Percentiles rank a stretch among this genome's conserved stretches.
Evolutionary conservation across 2,329 filamentous ascomycete species (phyloP).

Genomic region (Exophiala spinifera): DNA sequence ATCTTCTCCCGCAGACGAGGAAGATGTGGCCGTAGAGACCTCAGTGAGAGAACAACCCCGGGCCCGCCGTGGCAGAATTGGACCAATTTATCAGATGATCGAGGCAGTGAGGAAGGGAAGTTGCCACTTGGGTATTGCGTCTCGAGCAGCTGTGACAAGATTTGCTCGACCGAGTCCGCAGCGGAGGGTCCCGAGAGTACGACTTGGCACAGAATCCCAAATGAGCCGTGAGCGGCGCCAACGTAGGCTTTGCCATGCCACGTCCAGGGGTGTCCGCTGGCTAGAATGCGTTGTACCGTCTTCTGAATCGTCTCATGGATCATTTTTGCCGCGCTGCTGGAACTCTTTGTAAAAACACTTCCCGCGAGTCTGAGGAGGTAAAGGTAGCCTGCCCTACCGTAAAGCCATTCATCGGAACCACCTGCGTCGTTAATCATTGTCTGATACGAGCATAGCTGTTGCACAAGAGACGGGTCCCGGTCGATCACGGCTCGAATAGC

Average conservation of each 20-base stretch:
- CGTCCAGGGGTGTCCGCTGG: conserved; percentile 56
- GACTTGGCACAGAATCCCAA: conserved; percentile 69
- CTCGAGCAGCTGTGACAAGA: conserved; percentile 55
- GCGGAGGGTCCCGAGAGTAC: conserved; percentile 40
- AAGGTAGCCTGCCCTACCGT: conserved; percentile 65
- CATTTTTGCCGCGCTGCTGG: conserved; percentile 47
- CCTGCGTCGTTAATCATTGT: conserved; percentile 30
- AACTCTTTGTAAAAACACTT: conserved; percentile 52
- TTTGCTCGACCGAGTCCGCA: conserved; percentile 50
- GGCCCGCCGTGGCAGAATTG: conserved; percentile 68
- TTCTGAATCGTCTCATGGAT: conserved; percentile 54
- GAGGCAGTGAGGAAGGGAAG: conserved; percentile 53
- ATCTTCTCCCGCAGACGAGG: conserved; percentile 18
- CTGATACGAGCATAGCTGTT: conserved; percentile 31
- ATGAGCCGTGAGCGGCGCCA: conserved; percentile 65
- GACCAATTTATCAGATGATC: conserved; percentile 42
- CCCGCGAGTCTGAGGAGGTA: conserved; percentile 65
- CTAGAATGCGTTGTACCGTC: conserved; percentile 60
- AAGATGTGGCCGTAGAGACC: conserved; percentile 56
- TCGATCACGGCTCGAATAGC: conserved; percentile 48
- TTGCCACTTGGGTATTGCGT: conserved; percentile 62
- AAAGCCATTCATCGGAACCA: conserved; percentile 61
- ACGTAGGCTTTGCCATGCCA: conserved; percentile 64
- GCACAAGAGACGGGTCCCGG: conserved; percentile 41
- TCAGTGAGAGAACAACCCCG: conserved; percentile 59